A percentile compares a stretch with the other conserved stretches of the same genome.
Evolutionary conservation across 2,329 filamentous ascomycete genomes (phyloP).

Genomic region (Hirsutella thompsonii): DNA sequence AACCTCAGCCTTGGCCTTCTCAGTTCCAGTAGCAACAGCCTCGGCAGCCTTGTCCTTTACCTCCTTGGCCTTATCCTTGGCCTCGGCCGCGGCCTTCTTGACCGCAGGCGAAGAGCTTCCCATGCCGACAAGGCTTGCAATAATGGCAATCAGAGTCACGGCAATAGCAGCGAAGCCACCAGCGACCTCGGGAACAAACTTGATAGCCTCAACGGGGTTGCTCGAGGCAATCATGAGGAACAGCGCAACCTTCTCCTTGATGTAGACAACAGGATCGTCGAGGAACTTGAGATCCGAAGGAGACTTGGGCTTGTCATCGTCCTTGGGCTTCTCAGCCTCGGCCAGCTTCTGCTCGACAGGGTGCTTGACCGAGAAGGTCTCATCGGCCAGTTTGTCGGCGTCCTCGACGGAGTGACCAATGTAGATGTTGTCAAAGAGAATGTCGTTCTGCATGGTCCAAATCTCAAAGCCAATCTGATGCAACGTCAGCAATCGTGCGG

Average conservation of each 20-base stretch:
- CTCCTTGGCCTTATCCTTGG: constrained; percentile 60
- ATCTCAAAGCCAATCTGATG: constrained; percentile 89
- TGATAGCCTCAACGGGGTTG: constrained; percentile 72
- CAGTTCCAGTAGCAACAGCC: constrained; percentile 47
- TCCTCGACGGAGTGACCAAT: constrained; percentile 94
- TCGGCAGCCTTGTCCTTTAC: constrained; percentile 54
- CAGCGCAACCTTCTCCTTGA: constrained; percentile 86
- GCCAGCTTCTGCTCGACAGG: constrained; percentile 70
- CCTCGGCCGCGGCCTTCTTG: constrained; percentile 56
- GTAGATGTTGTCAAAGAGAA: constrained; percentile 99
- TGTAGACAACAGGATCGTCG: constrained; percentile 76
- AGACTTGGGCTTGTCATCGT: constrained; percentile 48
- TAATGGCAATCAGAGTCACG: constrained; percentile 56
- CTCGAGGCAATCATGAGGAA: constrained; percentile 75
- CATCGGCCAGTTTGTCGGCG: constrained; percentile 74
- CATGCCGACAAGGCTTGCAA: constrained; percentile 52
- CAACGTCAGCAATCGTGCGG: neutral
- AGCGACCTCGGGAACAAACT: constrained; percentile 84
- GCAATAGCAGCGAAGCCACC: constrained; percentile 62
- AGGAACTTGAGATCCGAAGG: constrained; percentile 73
- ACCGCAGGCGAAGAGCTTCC: constrained; percentile 54
- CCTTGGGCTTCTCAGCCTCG: constrained; percentile 68
- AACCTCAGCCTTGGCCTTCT: constrained; percentile 63
- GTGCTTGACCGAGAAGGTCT: constrained; percentile 86
- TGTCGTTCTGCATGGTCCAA: constrained; percentile 99